These are phyloP conservation scores for Juncus inflexus DNA, from an alignment of 176 grass and related monocot species.

Conservation along the genomic window DNA sequence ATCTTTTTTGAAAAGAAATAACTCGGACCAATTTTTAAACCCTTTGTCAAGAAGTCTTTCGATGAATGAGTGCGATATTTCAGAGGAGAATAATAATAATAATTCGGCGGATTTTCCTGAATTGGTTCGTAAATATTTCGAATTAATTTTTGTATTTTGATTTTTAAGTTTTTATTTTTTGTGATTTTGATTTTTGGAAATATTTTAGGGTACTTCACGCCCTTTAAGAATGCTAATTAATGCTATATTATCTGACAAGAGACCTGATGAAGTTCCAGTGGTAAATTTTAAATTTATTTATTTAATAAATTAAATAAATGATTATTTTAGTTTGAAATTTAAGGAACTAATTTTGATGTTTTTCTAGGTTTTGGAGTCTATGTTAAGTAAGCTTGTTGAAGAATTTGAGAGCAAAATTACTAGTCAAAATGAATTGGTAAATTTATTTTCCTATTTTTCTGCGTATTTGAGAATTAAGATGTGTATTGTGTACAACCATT, in stretches of 20 bases:
- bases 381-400: slow-evolving; percentile 80
- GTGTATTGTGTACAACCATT: neutral
- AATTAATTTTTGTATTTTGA: slow-evolving; percentile 21
- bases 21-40: slow-evolving; percentile 47
- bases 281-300: slow-evolving; percentile 30
- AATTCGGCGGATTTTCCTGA: slow-evolving; percentile 45
- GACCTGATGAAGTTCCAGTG: slow-evolving; percentile 94
- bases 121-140: slow-evolving; percentile 46
- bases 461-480: neutral
- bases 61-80: slow-evolving; percentile 53
- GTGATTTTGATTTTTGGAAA: slow-evolving; percentile 19
- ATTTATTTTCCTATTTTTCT: neutral
- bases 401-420: slow-evolving; percentile 71
- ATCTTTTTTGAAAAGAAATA: slow-evolving; percentile 70
- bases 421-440: slow-evolving; percentile 71
- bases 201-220: slow-evolving; percentile 53
- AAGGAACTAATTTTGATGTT: slow-evolving; percentile 2
- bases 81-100: slow-evolving; percentile 49
- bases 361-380: slow-evolving; percentile 78
- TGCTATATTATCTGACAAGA: slow-evolving; percentile 77
- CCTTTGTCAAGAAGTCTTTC: slow-evolving; percentile 63
- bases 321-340: too few species aligned
- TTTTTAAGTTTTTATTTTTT: slow-evolving; percentile 26
- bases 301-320: slow-evolving; percentile 1
- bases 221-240: slow-evolving; percentile 81